These are phyloP conservation scores for Allomyces arbusculus DNA, from an alignment of 192 early-diverging fungal genomes.

Conservation along the genomic window DNA sequence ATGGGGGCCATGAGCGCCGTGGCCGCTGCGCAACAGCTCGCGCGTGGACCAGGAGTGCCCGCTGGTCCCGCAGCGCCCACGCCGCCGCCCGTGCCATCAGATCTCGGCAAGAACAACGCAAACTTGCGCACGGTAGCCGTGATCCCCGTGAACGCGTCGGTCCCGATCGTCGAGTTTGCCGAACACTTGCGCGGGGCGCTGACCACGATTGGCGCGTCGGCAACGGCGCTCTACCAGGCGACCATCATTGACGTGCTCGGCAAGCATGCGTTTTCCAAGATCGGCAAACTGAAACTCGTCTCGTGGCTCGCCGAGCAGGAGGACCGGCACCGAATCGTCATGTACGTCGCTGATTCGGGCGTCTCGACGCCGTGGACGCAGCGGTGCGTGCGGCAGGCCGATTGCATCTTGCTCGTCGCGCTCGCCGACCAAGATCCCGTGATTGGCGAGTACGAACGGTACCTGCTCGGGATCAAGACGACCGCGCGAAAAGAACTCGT, in stretches of 20 bases:
- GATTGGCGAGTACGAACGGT: slow-evolving; percentile 79
- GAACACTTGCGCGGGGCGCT: slow-evolving; percentile 55
- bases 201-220: slow-evolving; percentile 38
- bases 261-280: slow-evolving; percentile 69
- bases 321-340: slow-evolving; percentile 60
- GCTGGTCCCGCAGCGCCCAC: slow-evolving; percentile 6
- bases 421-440: slow-evolving; percentile 71
- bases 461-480: slow-evolving; percentile 82
- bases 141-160: slow-evolving; percentile 58
- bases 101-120: slow-evolving; percentile 57
- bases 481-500: slow-evolving; percentile 96
- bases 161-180: slow-evolving; percentile 78
- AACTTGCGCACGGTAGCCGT: slow-evolving; percentile 92
- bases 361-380: slow-evolving; percentile 79
- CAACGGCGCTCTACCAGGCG: slow-evolving; percentile 59
- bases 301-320: slow-evolving; percentile 91
- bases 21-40: slow-evolving; percentile 4
- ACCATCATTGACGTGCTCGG: slow-evolving; percentile 64
- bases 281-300: slow-evolving; percentile 81
- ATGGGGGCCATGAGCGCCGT: background rate
- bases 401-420: slow-evolving; percentile 87
- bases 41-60: slow-evolving; percentile 4
- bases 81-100: slow-evolving; percentile 8
- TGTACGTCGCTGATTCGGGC: slow-evolving; percentile 91
- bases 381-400: slow-evolving; percentile 83